Evolutionary conservation across 2,329 filamentous ascomycete species (phyloP), one percentile per base, ranked within the genome.

Genomic region (Calonectria ilicicola): DNA sequence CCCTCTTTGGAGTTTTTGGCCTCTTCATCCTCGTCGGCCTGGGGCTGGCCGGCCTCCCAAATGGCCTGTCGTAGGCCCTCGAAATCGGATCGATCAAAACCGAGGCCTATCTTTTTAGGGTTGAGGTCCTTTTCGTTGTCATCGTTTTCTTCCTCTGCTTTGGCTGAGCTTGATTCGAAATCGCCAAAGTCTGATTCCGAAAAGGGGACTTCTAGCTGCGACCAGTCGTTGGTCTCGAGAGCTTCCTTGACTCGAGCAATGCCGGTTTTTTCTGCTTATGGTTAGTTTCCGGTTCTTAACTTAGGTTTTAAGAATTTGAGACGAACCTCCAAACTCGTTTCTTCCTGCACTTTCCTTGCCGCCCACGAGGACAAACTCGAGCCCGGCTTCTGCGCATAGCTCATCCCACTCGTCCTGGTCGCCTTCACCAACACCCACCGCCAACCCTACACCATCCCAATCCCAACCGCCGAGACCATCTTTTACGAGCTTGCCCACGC

Each of bases 171-270:
- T 1, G 82, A 82, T 69, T 85, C 83, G 7, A 80, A 80, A 23
- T 83, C 79, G 10, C 78, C 80, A 69, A 81, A 81, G 44, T 83
- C 81, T 5, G 79, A 81, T 53, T 77, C 74, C 26, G 74, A 74
- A 29, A 77, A 75, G 19, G 75, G 80, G 8, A 60, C 76, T 10
- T 76, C 77, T 14, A 75, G 75, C 65, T 84, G 82, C 2, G 85
- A 86, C 92, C 92, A 94, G 81, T 93, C 91, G 79, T 93, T 93
- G 19, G 91, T 86, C 78, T 93, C 88, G 17, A 94, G 82, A 0
- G 91, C 92, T 78, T 93, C 91, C 10, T 86, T 85, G 2, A 91
- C 86, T 12, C 92, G 86, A 1, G 89, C 85, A 44, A 93, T 86
- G 19, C 91, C 91, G 38, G 86, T 88, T 72, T 88, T 89, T 81